phyloP scores from a whole-genome alignment of 2,329 filamentous ascomycete species.

The Fusarium piperis region DNA sequence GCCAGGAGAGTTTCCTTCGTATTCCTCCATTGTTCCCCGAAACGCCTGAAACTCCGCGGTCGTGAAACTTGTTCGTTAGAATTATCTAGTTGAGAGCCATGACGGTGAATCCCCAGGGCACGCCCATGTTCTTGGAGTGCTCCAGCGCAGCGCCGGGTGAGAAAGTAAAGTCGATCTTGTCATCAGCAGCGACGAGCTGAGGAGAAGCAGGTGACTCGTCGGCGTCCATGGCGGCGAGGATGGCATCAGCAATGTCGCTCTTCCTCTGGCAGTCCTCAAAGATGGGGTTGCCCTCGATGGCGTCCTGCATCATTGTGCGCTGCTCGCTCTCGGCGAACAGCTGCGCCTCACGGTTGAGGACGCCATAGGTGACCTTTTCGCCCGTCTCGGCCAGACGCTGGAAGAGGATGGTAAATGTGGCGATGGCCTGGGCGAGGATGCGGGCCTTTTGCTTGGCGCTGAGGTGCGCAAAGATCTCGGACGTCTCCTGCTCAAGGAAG shows the following conservation, averaged over 20 bases:
- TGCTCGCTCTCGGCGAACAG: slow-evolving; percentile 43
- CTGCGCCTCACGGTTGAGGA: slow-evolving; percentile 42
- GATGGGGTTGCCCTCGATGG: slow-evolving; percentile 37
- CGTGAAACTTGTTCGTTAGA: slow-evolving; percentile 28
- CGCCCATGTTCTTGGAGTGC: slow-evolving; percentile 39
- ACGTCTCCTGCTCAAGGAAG: slow-evolving; percentile 40
- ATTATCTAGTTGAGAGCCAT: slow-evolving; percentile 42
- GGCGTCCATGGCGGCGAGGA: slow-evolving; percentile 39
- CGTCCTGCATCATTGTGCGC: slow-evolving; percentile 37
- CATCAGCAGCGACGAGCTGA: slow-evolving; percentile 37
- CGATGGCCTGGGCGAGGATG: slow-evolving; percentile 42
- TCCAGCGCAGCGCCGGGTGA: slow-evolving; percentile 35
- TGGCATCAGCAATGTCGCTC: slow-evolving; percentile 35
- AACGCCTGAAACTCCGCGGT: slow-evolving; percentile 33
- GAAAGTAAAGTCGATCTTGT: slow-evolving; percentile 38
- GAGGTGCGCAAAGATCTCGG: slow-evolving; percentile 39
- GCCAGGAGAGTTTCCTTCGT: slow-evolving; percentile 11
- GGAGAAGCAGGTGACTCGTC: slow-evolving; percentile 37
- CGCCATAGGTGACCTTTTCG: slow-evolving; percentile 34
- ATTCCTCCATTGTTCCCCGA: slow-evolving; percentile 7
- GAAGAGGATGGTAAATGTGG: slow-evolving; percentile 37
- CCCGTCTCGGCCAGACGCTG: slow-evolving; percentile 37
- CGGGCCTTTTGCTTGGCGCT: slow-evolving; percentile 36
- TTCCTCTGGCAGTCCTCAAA: slow-evolving; percentile 36
- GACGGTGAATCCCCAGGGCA: slow-evolving; percentile 40